Evolutionary conservation across 306 rosid genomes (phyloP).

Genomic region (Acacia crassicarpa): DNA sequence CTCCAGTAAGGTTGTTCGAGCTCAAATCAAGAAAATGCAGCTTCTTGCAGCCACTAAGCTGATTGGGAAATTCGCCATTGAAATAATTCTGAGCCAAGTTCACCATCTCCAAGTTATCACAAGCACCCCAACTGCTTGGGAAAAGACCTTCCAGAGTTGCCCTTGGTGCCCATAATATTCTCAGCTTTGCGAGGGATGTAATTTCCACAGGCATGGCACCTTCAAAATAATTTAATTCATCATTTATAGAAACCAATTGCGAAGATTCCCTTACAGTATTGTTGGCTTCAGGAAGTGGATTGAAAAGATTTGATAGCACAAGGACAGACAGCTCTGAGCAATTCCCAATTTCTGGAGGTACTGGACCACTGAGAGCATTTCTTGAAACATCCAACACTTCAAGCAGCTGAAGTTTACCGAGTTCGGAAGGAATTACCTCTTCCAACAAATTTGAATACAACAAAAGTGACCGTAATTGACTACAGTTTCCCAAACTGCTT

Average conservation of each 20-base stretch:
- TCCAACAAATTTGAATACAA: constrained; percentile 74
- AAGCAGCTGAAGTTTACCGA: constrained; percentile 63
- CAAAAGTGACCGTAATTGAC: constrained; percentile 53
- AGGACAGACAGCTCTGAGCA: constrained; percentile 64
- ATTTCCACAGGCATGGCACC: constrained; percentile 68
- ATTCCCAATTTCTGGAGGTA: constrained; percentile 70
- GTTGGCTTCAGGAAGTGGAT: constrained; percentile 43
- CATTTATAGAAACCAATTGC: constrained; percentile 41
- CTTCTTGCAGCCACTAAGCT: constrained; percentile 61
- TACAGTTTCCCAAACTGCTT: constrained; percentile 71
- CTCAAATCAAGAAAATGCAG: constrained; percentile 71
- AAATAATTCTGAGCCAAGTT: constrained; percentile 75
- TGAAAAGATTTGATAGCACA: constrained; percentile 71
- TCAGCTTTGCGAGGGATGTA: constrained; percentile 65
- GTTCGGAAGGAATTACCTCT: constrained; percentile 62
- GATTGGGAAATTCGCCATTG: constrained; percentile 58
- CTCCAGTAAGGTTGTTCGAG: constrained; percentile 65
- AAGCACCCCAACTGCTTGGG: constrained; percentile 64
- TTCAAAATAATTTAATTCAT: constrained; percentile 71
- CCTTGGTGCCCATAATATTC: constrained; percentile 83
- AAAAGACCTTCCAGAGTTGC: constrained; percentile 67
- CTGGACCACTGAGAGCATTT: constrained; percentile 65
- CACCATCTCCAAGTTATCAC: constrained; percentile 72
- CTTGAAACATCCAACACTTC: constrained; percentile 84
- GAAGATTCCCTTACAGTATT: constrained; percentile 32